Evolutionary conservation across 1,139 yeast genomes (phyloP).

Genomic region (Eremothecium sinecaudum): DNA sequence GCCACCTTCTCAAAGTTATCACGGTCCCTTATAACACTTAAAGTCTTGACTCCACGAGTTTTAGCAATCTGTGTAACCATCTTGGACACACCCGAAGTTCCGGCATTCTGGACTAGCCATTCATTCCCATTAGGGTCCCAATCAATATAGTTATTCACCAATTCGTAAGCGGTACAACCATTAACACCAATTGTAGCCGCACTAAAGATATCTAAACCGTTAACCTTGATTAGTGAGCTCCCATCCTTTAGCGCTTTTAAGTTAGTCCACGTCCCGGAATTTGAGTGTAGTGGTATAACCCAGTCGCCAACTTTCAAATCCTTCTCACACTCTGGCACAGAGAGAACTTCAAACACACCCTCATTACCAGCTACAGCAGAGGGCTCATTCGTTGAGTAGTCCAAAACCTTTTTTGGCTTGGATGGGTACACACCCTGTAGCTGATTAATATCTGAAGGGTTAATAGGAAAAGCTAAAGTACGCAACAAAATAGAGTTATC

Average conservation of each 20-base stretch:
- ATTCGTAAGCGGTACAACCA: conserved; percentile 85
- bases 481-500: conserved; percentile 30
- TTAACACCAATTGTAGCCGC: conserved; percentile 89
- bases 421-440: conserved; percentile 90
- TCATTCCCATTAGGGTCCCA: conserved; percentile 52
- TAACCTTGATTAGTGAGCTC: conserved; percentile 44
- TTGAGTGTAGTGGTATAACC: conserved; percentile 76
- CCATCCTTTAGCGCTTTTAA: conserved; percentile 51
- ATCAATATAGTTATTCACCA: conserved; percentile 64
- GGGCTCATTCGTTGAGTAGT: conserved; percentile 49
- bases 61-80: conserved; percentile 83
- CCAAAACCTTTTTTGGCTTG: conserved; percentile 52
- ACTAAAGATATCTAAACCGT: conserved; percentile 35
- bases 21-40: conserved; percentile 82
- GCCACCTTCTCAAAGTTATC: conserved; percentile 52
- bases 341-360: conserved; percentile 77
- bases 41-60: conserved; percentile 67
- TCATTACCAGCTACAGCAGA: conserved; percentile 86
- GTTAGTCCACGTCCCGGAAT: conserved; percentile 93
- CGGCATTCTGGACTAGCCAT: conserved; percentile 96
- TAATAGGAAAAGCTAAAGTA: conserved; percentile 75
- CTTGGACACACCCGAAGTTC: conserved; percentile 93
- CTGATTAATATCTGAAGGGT: conserved; percentile 88
- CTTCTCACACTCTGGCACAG: conserved; percentile 46
- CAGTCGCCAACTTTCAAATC: conserved; percentile 73